These are phyloP conservation scores for Novymonas esmeraldas DNA, from an alignment of 208 protist species.

Conservation along the genomic window DNA sequence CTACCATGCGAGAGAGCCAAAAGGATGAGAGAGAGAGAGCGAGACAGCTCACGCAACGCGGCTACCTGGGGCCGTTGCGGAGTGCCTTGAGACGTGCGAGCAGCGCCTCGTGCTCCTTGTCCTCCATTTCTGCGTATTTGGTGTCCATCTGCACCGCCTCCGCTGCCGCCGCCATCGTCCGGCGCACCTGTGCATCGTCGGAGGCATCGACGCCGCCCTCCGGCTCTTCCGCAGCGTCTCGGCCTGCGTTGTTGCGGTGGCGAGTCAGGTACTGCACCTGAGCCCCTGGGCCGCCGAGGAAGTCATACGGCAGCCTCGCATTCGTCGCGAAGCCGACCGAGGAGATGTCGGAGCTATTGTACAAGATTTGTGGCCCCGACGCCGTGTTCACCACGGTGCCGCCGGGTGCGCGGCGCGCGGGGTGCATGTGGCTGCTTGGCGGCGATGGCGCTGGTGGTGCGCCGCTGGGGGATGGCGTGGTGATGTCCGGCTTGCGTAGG, in stretches of 20 bases:
- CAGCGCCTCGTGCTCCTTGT: slow-evolving; percentile 54
- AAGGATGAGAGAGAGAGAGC: not conserved
- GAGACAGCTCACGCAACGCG: not conserved
- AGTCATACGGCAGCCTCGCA: slow-evolving; percentile 48
- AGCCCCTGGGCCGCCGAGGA: slow-evolving; percentile 43
- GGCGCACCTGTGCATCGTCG: slow-evolving; percentile 52
- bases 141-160: slow-evolving; percentile 58
- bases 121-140: slow-evolving; percentile 48
- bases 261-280: slow-evolving; percentile 28
- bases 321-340: slow-evolving; percentile 63
- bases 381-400: slow-evolving; percentile 54
- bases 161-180: slow-evolving; percentile 41
- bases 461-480: not conserved
- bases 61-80: slow-evolving; percentile 25
- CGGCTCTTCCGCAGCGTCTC: not conserved
- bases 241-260: not conserved
- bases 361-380: slow-evolving; percentile 60
- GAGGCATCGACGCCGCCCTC: slow-evolving; percentile 23
- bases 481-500: not conserved
- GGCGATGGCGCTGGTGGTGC: not conserved
- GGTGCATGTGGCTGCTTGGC: not conserved
- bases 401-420: slow-evolving; percentile 13
- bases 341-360: slow-evolving; percentile 78
- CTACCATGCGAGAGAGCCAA: too few relatives aligned
- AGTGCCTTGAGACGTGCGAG: slow-evolving; percentile 55